A percentile compares a stretch with the other conserved stretches of the same genome.
phyloP scores from a whole-genome alignment of 139 green algal species.

The Marvania coccoides region DNA sequence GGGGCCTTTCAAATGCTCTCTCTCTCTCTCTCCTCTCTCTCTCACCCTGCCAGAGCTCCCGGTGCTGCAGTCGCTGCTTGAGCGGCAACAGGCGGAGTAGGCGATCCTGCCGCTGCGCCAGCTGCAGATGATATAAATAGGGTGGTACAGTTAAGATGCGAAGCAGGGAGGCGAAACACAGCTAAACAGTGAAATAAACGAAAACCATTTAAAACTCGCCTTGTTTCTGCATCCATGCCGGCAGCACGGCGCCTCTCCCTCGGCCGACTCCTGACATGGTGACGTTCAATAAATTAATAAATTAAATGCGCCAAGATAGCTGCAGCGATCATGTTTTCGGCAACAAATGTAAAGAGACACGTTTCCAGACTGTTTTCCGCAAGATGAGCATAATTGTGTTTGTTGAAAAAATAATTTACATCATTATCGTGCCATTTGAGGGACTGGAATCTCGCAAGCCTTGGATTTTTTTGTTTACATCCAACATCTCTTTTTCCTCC shows the following conservation, averaged over 20 bases:
- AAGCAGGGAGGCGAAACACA: background rate
- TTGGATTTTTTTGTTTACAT: no score
- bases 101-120: background rate
- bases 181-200: background rate
- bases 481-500: no score
- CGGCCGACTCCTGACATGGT: conserved; percentile 6
- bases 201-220: background rate
- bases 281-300: background rate
- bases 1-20: no score
- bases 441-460: no score
- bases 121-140: background rate
- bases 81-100: background rate
- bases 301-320: background rate
- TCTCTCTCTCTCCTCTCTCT: no score
- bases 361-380: no score
- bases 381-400: no score
- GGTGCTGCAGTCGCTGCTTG: background rate
- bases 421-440: no score
- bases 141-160: background rate
- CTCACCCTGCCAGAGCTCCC: no score
- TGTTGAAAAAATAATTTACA: no score
- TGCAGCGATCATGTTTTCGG: no score
- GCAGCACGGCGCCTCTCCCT: conserved; percentile 10
- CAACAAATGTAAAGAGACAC: no score
- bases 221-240: conserved; percentile 13